Evolutionary conservation across 768 basidiomycete genomes (phyloP).

Genomic region (Neoboletus subvelutipes): DNA sequence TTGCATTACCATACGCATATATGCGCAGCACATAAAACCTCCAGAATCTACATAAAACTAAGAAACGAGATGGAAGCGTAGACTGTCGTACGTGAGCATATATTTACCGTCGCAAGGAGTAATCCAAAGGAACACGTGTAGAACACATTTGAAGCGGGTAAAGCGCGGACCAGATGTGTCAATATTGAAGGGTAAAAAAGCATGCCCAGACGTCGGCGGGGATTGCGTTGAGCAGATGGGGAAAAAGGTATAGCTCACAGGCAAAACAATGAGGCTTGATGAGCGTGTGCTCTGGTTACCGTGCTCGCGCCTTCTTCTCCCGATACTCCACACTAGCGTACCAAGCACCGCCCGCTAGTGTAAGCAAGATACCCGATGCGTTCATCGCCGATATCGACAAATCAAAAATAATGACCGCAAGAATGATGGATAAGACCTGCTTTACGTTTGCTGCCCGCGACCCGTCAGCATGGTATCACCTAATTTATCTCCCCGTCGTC

Average conservation of each 20-base stretch:
- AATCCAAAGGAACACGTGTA: not conserved
- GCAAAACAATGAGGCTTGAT: not conserved
- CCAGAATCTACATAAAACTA: not conserved
- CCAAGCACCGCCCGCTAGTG: constrained; percentile 83
- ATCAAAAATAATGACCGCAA: constrained; percentile 82
- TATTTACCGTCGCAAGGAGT: not conserved
- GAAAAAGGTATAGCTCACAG: not conserved
- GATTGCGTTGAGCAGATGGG: not conserved
- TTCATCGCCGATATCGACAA: constrained; percentile 79
- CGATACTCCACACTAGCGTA: constrained; percentile 68
- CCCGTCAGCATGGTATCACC: constrained; percentile 8
- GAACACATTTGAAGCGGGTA: not conserved
- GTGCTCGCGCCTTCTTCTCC: constrained; percentile 40
- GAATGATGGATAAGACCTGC: constrained; percentile 86
- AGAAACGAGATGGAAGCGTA: not conserved
- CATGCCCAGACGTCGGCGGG: not conserved
- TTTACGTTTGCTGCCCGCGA: constrained; percentile 75
- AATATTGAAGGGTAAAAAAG: not conserved
- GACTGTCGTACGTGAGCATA: constrained; percentile 4
- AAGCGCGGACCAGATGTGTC: not conserved
- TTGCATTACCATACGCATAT: constrained; percentile 1
- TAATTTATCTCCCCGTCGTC: not conserved
- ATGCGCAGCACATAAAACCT: not conserved
- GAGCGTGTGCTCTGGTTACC: not conserved
- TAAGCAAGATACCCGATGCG: constrained; percentile 78